Conservation (phyloP, 225 moss, liverwort and hornwort species). For the Antitrichia curtipendula region DNA sequence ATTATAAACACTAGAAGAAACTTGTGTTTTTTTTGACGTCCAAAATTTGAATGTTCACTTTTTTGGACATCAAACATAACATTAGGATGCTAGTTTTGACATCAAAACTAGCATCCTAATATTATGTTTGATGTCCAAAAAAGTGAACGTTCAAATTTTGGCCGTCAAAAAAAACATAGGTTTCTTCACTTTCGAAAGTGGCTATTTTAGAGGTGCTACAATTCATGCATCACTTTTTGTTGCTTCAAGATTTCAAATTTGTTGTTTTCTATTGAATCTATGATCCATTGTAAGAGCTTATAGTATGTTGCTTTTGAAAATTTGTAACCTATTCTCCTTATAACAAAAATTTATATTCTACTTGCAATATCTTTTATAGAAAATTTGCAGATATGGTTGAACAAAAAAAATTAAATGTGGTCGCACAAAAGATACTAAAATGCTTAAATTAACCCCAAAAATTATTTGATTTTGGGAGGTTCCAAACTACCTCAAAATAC, state of each 20-base stretch:
- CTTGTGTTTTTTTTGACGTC: too few species aligned
- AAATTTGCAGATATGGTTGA: background rate
- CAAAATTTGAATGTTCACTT: too few species aligned
- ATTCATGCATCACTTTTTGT: background rate
- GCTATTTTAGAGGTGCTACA: fast-evolving
- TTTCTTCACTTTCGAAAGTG: too few species aligned
- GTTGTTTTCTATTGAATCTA: background rate
- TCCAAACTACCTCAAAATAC: background rate
- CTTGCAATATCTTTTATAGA: background rate
- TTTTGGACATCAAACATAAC: too few species aligned
- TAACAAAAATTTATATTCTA: background rate
- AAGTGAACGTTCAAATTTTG: too few species aligned
- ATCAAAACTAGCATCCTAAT: too few species aligned
- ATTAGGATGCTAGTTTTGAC: too few species aligned
- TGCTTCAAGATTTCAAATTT: background rate
- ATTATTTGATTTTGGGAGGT: background rate
- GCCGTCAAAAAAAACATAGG: too few species aligned
- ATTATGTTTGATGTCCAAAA: too few species aligned
- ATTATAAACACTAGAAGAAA: too few species aligned
- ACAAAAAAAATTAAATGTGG: background rate
- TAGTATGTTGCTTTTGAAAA: background rate
- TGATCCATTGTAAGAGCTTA: background rate
- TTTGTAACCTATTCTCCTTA: background rate
- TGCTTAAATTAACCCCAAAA: background rate
- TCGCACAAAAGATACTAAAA: background rate